Evolutionary conservation across 805 yeast species (phyloP), one percentile per base, ranked within the genome.

Genomic region (Suhomyces faveliae): DNA sequence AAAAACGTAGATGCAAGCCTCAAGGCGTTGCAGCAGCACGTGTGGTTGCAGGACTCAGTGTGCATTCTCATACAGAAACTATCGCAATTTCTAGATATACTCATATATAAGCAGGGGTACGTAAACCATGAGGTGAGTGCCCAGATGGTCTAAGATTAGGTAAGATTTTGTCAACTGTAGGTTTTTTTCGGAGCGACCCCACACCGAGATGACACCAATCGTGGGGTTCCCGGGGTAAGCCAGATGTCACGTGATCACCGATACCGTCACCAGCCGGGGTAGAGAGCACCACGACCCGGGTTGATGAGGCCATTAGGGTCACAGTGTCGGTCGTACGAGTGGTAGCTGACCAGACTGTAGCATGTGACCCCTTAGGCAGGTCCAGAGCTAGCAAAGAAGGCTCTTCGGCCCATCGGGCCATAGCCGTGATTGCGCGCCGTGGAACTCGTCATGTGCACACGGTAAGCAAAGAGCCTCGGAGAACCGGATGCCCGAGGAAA

Each of bases 371-470:
- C n/a, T n/a, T n/a, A n/a, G n/a, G n/a, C n/a, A n/a, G n/a, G n/a
- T n/a, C n/a, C n/a, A n/a, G n/a, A n/a, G n/a, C n/a, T n/a, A n/a
- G n/a, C n/a, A n/a, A n/a, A n/a, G n/a, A n/a, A n/a, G n/a, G 23
- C 6, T 22, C 1, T 27, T 33, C 37, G 37, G 37, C 3, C 37
- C 37, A 33, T 33, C 37, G 37, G 37, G 21, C 12, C n/a, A 17
- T 9, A 12, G 19, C 37, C 37, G 15, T 17, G 21, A 33, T 12
- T 33, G 15, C 37, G 37, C 37, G 7, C 44, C 44, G 44, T 29
- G 44, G 44, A 12, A 15, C 38, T 15, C 20, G 38, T 30, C 37
- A 42, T 42, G 38, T 42, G 44, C 27, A 20, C 12, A 19, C 21
- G 6, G n/a, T 11, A 3, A 7, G 25, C 27, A 17, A 21, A 7